Evolutionary conservation across 176 grass and related monocot species (phyloP), one percentile per base, ranked within the genome.

Genomic region (Triticum dicoccoides): DNA sequence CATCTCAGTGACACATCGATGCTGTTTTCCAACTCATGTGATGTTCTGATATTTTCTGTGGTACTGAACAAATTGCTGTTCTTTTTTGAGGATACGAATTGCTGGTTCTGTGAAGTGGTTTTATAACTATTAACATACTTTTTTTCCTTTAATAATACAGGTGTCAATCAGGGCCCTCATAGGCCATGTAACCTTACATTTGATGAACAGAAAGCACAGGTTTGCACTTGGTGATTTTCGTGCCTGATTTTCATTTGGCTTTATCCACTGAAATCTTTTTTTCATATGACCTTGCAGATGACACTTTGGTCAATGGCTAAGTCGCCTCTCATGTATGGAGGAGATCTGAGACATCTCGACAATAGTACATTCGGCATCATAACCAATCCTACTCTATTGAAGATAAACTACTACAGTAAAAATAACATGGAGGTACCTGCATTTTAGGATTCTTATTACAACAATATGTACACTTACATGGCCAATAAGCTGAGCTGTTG

Each of bases 141-240:
- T 45, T 82, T 9, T 37, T 58, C 27, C 64, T 17, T 80, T 67
- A 75, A 24, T 80, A 81, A 30, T 79, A 72, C 63, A 98, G 95
- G 77, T 89, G 83, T 85, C 47, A 86, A 82, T 84, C 85, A 95
- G 81, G 93, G 93, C 27, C 91, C 91, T 69, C 83, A 95, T 76
- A 91, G 95, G 83, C 87, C 90, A 87, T 98, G 89, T 87, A 83
- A 90, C 29, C 91, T 98, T 65, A 93, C 85, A 87, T 24, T 86
- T 88, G 93, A 92, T 89, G 95, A 98, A 85, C 93, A 98, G 88
- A 93, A 83, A 95, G 87, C 93, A 65, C 93, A 98, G 95, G 95
- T 95, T 78, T 76, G 83, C 23, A 61, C 64, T 61, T 27, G 11
- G 49, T 37, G 14, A 84, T 38, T n/a, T 82, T 77, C 5, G 65